Evolutionary conservation across 1,139 yeast genomes (phyloP).

Genomic region (Entelexis paramagnoliae): DNA sequence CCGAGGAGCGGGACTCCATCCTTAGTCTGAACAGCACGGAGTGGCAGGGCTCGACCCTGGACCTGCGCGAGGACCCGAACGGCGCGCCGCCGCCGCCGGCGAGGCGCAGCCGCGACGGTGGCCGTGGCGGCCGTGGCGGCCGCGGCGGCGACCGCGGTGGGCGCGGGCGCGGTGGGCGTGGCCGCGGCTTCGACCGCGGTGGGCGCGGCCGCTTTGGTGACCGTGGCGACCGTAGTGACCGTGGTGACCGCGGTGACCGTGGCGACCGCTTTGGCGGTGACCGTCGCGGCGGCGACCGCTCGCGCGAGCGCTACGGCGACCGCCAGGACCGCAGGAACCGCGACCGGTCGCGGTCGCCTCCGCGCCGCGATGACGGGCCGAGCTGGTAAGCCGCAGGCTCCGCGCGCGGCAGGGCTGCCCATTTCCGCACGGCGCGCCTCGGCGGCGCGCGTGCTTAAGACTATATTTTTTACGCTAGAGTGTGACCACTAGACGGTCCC

Average conservation of each 20-base stretch:
- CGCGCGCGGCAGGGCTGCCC: too few relatives aligned
- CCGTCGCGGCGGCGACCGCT: conserved; percentile 17
- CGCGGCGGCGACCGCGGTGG: conserved; percentile 19
- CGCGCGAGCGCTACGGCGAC: conserved; percentile 18
- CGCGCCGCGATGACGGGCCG: conserved; percentile 21
- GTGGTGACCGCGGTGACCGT: too few relatives aligned
- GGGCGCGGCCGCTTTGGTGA: conserved; percentile 20
- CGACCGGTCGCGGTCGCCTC: conserved; percentile 20
- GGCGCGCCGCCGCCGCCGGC: conserved; percentile 28
- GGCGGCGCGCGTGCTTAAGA: background rate
- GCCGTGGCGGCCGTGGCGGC: conserved; percentile 21
- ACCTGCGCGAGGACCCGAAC: conserved; percentile 70
- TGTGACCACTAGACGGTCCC: conserved; percentile 5
- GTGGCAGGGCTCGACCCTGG: conserved; percentile 53
- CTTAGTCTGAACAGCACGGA: conserved; percentile 60
- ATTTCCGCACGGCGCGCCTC: too few relatives aligned
- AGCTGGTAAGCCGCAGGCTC: conserved; percentile 22
- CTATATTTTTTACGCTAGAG: conserved; percentile 9
- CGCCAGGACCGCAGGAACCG: conserved; percentile 16
- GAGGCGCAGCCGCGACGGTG: conserved; percentile 17
- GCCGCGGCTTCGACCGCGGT: conserved; percentile 20
- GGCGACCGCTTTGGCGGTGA: conserved; percentile 13
- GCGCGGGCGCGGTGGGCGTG: conserved; percentile 13
- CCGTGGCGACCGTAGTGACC: too few relatives aligned
- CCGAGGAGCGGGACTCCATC: conserved; percentile 64